A percentile compares a stretch with the other conserved stretches of the same genome.
Conservation (phyloP, 164 flowering plant genomes). For the Nymphaea colorata region DNA sequence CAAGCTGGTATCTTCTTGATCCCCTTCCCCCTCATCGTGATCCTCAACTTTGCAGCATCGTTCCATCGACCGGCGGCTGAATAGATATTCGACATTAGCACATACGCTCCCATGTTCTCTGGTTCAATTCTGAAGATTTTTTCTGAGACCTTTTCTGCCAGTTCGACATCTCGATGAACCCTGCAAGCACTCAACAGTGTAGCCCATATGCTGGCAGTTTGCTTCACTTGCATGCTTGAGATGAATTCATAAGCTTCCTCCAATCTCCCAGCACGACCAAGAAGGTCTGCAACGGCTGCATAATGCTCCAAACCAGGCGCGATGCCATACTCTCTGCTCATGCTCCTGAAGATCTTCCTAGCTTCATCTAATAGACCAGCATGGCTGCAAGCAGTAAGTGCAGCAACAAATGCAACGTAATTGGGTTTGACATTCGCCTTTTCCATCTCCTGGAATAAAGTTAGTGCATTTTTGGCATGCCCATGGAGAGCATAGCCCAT, state of each 20-base stretch:
- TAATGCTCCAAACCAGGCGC: conserved; percentile 74
- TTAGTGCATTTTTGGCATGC: conserved; percentile 47
- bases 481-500: conserved; percentile 91
- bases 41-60: conserved; percentile 29
- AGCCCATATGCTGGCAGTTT: conserved; percentile 13
- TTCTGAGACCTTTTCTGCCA: conserved; percentile 9
- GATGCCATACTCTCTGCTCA: conserved; percentile 45
- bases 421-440: conserved; percentile 45
- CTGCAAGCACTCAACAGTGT: conserved; percentile 11
- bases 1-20: conserved; percentile 26
- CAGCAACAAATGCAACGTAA: conserved; percentile 58
- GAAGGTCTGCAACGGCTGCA: conserved; percentile 80
- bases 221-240: conserved; percentile 7
- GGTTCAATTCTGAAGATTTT: conserved; percentile 10
- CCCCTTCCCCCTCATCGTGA: conserved; percentile 30
- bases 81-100: conserved; percentile 16
- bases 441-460: conserved; percentile 55
- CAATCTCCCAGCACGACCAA: conserved; percentile 84
- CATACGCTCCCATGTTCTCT: conserved; percentile 11
- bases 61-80: conserved; percentile 11
- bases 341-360: conserved; percentile 41
- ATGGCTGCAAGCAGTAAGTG: conserved; percentile 88
- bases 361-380: conserved; percentile 69
- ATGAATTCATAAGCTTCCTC: conserved; percentile 17
- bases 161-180: conserved; percentile 7